These are phyloP conservation scores for Coniferiporia weirii DNA, from an alignment of 1,284 basidiomycete genomes.

Conservation along the genomic window DNA sequence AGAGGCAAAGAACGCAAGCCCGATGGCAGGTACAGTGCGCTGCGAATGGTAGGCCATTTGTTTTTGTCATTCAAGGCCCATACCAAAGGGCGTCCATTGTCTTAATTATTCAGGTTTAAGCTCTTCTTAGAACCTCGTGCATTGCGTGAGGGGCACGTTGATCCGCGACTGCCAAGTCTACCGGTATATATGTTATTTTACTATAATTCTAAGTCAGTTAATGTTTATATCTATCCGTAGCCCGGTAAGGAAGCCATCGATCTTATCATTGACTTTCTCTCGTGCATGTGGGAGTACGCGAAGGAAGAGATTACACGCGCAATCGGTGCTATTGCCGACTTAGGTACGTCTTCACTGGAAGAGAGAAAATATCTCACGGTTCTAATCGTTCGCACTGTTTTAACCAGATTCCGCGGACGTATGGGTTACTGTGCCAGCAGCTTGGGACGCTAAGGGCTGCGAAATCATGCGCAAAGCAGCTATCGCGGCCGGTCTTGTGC, in stretches of 20 bases:
- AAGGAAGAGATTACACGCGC: conserved; percentile 79
- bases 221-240: conserved; percentile 32
- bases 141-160: conserved; percentile 62
- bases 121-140: conserved; percentile 74
- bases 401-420: conserved; percentile 69
- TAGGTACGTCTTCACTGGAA: conserved; percentile 45
- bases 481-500: conserved; percentile 71
- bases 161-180: conserved; percentile 71
- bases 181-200: conserved; percentile 45
- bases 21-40: conserved; percentile 57
- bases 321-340: conserved; percentile 74
- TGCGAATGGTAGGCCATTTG: conserved; percentile 54
- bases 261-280: conserved; percentile 73
- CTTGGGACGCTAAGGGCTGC: conserved; percentile 79
- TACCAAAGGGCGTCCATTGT: conserved; percentile 23
- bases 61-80: background rate
- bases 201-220: background rate
- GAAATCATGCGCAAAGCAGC: conserved; percentile 79
- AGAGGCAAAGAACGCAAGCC: conserved; percentile 71
- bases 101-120: conserved; percentile 51
- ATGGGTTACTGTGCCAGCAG: conserved; percentile 77
- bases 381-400: background rate
- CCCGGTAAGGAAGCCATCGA: conserved; percentile 68
- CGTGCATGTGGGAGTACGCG: conserved; percentile 77
- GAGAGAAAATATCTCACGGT: conserved; percentile 7